These are phyloP conservation scores for Zygoascus ofunaensis DNA, from an alignment of 805 yeast species.

Conservation along the genomic window DNA sequence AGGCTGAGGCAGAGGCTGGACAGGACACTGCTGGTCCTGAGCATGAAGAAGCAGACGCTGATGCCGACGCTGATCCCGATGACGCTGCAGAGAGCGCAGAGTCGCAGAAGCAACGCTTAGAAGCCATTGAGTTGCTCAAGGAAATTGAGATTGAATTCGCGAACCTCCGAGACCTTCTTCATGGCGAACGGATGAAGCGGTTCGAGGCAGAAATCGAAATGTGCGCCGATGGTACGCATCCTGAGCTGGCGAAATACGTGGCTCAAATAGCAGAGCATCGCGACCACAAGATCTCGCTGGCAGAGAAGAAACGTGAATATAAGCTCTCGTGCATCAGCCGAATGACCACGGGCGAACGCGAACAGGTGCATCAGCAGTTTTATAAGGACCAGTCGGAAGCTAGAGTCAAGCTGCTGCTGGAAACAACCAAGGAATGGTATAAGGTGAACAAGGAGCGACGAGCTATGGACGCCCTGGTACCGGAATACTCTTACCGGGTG, in stretches of 20 bases:
- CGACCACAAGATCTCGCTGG: conserved; percentile 53
- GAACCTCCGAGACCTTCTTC: conserved; percentile 68
- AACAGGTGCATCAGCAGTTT: conserved; percentile 76
- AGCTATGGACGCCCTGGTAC: conserved; percentile 56
- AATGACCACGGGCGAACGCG: conserved; percentile 72
- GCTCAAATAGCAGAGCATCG: conserved; percentile 63
- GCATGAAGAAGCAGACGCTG: conserved; percentile 16
- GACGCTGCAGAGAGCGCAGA: conserved; percentile 16
- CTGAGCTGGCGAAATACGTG: conserved; percentile 69
- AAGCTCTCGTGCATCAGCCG: conserved; percentile 66
- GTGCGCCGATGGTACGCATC: conserved; percentile 86
- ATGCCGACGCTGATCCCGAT: conserved; percentile 21
- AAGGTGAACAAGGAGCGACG: conserved; percentile 82
- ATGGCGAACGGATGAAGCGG: conserved; percentile 70
- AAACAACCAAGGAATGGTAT: conserved; percentile 84
- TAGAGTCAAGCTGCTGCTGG: conserved; percentile 53
- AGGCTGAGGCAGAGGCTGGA: background rate
- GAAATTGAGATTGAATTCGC: conserved; percentile 84
- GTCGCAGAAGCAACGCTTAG: conserved; percentile 41
- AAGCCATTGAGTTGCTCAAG: conserved; percentile 65
- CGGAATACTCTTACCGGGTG: conserved; percentile 37
- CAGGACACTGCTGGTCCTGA: conserved; percentile 18
- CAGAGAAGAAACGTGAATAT: conserved; percentile 47
- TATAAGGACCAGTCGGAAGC: conserved; percentile 57
- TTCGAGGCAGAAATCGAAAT: conserved; percentile 76